A percentile compares a stretch with the other conserved stretches of the same genome.
Evolutionary conservation across 2,329 filamentous ascomycete species (phyloP).

Genomic region (Colletotrichum caudatum): DNA sequence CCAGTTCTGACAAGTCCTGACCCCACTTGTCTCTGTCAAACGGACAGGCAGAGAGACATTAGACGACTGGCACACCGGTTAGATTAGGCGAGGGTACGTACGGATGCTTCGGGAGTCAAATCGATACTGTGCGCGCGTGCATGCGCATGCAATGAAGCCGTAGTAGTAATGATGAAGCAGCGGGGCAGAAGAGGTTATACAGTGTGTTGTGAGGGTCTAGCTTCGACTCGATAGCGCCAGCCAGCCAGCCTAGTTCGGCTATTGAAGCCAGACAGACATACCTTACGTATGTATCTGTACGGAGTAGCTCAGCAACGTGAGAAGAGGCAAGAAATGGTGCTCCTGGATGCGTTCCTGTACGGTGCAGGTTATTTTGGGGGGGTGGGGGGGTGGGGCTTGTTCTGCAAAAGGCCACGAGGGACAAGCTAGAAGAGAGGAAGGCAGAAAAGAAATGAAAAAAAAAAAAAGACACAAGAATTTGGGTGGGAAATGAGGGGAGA

Average conservation of each 20-base stretch:
- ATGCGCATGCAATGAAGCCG: background rate
- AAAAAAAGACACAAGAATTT: conserved; percentile 11
- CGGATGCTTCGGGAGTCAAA: background rate
- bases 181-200: background rate
- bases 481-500: conserved; percentile 24
- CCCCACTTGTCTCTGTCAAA: conserved; percentile 16
- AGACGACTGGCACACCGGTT: background rate
- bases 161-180: too few species aligned
- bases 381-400: background rate
- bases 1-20: background rate
- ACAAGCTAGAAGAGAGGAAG: background rate
- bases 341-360: too few species aligned
- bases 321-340: background rate
- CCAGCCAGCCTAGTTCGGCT: background rate
- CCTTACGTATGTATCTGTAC: too few species aligned
- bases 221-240: background rate
- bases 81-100: background rate
- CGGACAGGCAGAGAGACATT: conserved; percentile 1
- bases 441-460: background rate
- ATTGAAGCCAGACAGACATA: background rate
- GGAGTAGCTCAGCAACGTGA: background rate
- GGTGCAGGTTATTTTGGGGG: background rate
- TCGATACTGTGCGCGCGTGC: background rate
- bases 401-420: background rate
- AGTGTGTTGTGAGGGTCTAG: background rate